Evolutionary conservation across 164 flowering plant species (phyloP).

Genomic region (Vitis rotundifolia): DNA sequence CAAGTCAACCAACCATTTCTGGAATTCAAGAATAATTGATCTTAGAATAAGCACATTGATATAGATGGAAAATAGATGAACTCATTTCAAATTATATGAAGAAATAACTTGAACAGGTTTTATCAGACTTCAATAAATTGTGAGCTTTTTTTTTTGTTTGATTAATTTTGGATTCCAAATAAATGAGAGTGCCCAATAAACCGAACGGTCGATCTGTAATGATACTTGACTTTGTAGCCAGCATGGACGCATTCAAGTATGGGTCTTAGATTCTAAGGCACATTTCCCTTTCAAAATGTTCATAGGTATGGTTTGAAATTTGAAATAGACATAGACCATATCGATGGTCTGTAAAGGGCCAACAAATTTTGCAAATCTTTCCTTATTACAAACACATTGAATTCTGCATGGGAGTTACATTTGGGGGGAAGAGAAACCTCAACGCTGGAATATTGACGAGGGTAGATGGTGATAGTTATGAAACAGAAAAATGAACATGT

Average conservation of each 20-base stretch:
- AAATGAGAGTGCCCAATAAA: neutral
- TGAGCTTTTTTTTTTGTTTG: no score
- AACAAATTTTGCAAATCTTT: conserved; percentile 15
- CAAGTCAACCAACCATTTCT: no score
- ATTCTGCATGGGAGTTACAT: conserved; percentile 6
- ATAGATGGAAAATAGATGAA: no score
- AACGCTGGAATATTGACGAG: conserved; percentile 9
- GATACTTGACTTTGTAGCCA: neutral
- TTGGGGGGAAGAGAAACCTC: conserved; percentile 18
- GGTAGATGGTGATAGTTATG: conserved; percentile 24
- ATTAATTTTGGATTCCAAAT: no score
- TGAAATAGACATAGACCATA: neutral
- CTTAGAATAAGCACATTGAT: no score
- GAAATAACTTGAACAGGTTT: no score
- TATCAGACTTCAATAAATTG: no score
- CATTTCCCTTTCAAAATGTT: conserved; percentile 11
- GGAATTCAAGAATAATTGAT: no score
- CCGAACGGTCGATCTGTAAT: neutral
- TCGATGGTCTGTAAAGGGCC: conserved; percentile 15
- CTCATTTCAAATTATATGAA: no score
- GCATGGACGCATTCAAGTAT: neutral
- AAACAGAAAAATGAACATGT: neutral
- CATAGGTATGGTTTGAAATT: conserved; percentile 11
- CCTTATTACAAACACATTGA: conserved; percentile 7
- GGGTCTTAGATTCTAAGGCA: conserved; percentile 1